These are phyloP conservation scores for Leccinum broughii DNA, from an alignment of 768 basidiomycete species.

Conservation along the genomic window DNA sequence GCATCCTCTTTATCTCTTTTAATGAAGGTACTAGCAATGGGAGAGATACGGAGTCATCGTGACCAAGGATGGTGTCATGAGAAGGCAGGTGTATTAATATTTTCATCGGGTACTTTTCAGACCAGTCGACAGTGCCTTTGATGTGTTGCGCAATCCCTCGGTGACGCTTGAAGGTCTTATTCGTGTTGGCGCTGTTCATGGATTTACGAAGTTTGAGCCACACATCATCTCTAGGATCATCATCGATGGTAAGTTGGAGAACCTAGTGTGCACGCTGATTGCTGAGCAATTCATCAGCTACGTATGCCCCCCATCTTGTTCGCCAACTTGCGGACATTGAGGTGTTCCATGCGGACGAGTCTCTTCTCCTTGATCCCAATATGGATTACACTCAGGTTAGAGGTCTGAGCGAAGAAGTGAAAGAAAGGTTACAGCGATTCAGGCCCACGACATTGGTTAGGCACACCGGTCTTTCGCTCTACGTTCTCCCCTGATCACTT, in stretches of 20 bases:
- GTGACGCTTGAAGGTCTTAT: constrained; percentile 46
- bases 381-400: constrained; percentile 67
- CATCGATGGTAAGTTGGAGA: constrained; percentile 59
- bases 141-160: constrained; percentile 63
- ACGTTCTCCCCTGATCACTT: neutral
- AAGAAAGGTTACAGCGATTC: constrained; percentile 58
- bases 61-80: constrained; percentile 41
- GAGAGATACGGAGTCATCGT: constrained; percentile 41
- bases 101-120: neutral
- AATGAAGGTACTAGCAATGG: constrained; percentile 39
- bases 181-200: constrained; percentile 41
- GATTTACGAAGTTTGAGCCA: constrained; percentile 49
- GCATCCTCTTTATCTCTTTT: neutral
- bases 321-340: constrained; percentile 78
- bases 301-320: constrained; percentile 59
- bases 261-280: neutral
- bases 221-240: constrained; percentile 58
- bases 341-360: constrained; percentile 75
- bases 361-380: constrained; percentile 61
- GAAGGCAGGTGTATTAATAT: constrained; percentile 37
- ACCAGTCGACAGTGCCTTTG: constrained; percentile 59
- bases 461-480: constrained; percentile 13
- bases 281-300: constrained; percentile 41
- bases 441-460: constrained; percentile 68
- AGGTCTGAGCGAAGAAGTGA: constrained; percentile 77